Evolutionary conservation across 2,329 filamentous ascomycete species (phyloP), one percentile per base, ranked within the genome.

Genomic region (Rhinocladiella mackenziei): DNA sequence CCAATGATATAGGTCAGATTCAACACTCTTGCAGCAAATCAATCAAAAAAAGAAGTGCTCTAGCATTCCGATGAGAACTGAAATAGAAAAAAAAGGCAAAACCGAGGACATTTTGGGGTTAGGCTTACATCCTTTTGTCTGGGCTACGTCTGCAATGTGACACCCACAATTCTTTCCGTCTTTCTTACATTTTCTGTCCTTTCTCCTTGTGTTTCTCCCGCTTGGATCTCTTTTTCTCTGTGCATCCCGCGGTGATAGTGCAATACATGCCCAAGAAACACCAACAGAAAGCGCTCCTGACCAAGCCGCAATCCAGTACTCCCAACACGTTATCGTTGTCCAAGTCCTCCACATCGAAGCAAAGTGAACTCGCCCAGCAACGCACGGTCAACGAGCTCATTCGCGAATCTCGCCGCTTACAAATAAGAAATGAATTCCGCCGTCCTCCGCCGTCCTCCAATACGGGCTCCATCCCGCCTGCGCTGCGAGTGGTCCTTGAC

Each of bases 381-480:
- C 56, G 54, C 19, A 69, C 68, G 4, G 70, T 73, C 52, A 73
- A 72, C 50, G 70, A 71, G 44, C 58, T 72, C 48, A 70, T 73
- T 46, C 59, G 62, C 34, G 68, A 71, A 29, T 67, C 73, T 8
- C 68, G 70, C 25, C 66, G 65, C 28, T 65, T 65, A 1, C 68
- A 71, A 48, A 53, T 62, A 6, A 56, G 57, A 28, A 44, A 47
- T 29, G 39, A 51, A 25, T 15, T 43, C 7, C 43, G 38, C 13
- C 11, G 11, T 19, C 37, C 18, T 39, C 59, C 18, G 19, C 52
- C 51, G 5, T 37, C 54, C 4, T 50, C 47, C n/a, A 51, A 60
- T 33, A 45, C 62, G 8, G 59, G 62, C 32, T 69, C 70, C 0
- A 60, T 73, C 3, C 71, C 69, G 48, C 71, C 71, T 0, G 65